Percentiles rank a stretch among this genome's conserved stretches.
These are phyloP conservation scores for Fusarium subglutinans DNA, from an alignment of 2,329 filamentous ascomycete genomes.

Conservation along the genomic window DNA sequence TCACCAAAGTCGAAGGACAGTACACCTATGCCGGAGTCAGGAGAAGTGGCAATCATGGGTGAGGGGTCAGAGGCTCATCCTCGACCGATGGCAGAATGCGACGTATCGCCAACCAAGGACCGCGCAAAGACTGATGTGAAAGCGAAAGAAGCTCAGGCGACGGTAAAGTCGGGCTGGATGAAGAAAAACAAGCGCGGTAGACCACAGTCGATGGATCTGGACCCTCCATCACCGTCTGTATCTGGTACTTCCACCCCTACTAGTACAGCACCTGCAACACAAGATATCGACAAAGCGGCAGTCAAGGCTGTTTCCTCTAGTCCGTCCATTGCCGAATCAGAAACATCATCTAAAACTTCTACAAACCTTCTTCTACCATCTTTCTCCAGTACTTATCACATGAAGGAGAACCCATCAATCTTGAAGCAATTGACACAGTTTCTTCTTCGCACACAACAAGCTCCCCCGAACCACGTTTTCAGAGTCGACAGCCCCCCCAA, in stretches of 20 bases:
- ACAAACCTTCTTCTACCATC: conserved; percentile 75
- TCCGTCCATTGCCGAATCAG: conserved; percentile 53
- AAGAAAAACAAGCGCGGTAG: conserved; percentile 57
- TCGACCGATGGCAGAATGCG: conserved; percentile 55
- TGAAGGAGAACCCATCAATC: conserved; percentile 74
- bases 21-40: conserved; percentile 52
- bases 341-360: conserved; percentile 55
- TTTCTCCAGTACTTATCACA: conserved; percentile 73
- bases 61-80: conserved; percentile 67
- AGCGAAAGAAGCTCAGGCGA: conserved; percentile 45
- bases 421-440: conserved; percentile 72
- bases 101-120: conserved; percentile 53
- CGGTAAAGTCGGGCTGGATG: conserved; percentile 47
- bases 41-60: conserved; percentile 66
- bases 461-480: conserved; percentile 75
- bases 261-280: conserved; percentile 15
- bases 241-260: conserved; percentile 39
- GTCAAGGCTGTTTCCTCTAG: conserved; percentile 32
- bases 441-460: conserved; percentile 64
- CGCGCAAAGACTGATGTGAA: conserved; percentile 39
- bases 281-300: conserved; percentile 27
- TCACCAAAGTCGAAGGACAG: conserved; percentile 50
- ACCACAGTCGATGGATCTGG: conserved; percentile 59
- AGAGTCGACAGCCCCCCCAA: conserved; percentile 73
- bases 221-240: conserved; percentile 48